Conservation (phyloP, 176 grass and related monocot genomes). For the Canna indica region DNA sequence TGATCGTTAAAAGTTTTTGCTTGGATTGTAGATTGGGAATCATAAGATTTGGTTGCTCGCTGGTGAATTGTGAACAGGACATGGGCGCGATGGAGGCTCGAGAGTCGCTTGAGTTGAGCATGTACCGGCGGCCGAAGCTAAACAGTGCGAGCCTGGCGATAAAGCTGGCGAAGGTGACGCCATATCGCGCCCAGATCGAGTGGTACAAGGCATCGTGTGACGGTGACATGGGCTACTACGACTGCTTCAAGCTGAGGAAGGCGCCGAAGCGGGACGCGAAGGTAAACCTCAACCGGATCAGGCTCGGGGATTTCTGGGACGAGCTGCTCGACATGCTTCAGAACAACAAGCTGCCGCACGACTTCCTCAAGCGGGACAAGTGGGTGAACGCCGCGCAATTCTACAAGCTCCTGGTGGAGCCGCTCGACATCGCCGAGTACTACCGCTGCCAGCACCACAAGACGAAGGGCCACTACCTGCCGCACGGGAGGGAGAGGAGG, state of each 20-base stretch:
- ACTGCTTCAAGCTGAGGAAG: constrained; percentile 67
- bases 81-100: constrained; percentile 37
- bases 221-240: constrained; percentile 68
- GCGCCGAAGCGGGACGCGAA: constrained; percentile 34
- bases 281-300: constrained; percentile 55
- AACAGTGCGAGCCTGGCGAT: constrained; percentile 52
- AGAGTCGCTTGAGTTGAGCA: constrained; percentile 46
- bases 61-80: constrained; percentile 32
- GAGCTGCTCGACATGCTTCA: constrained; percentile 71
- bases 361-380: constrained; percentile 75
- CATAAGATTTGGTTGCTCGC: too few relatives aligned
- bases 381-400: constrained; percentile 90
- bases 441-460: constrained; percentile 46
- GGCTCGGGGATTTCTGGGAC: constrained; percentile 79
- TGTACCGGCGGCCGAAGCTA: constrained; percentile 42
- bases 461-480: constrained; percentile 55
- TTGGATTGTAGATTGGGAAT: too few relatives aligned
- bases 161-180: constrained; percentile 62
- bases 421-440: constrained; percentile 81
- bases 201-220: constrained; percentile 88
- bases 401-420: constrained; percentile 91
- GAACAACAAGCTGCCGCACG: constrained; percentile 57
- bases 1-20: not conserved
- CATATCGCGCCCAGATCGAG: constrained; percentile 68
- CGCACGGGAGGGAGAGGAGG: constrained; percentile 59